phyloP scores from a whole-genome alignment of 352 stramenopile genomes.

The Aphanomyces euteiches region DNA sequence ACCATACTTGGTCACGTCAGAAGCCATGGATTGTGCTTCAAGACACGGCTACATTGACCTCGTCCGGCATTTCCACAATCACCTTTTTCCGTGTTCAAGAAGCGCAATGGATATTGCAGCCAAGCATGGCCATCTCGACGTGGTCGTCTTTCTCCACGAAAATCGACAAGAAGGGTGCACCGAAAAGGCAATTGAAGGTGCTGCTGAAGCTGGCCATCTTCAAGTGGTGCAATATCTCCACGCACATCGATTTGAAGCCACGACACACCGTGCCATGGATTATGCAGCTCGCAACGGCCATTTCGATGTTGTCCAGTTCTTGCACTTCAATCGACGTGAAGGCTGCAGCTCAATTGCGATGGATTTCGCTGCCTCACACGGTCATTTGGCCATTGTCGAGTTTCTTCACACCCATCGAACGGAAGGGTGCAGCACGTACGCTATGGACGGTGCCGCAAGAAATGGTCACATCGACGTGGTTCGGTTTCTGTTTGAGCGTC shows the following conservation, averaged over 20 bases:
- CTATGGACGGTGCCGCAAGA: conserved; percentile 28
- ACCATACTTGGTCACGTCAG: conserved; percentile 26
- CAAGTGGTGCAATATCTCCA: conserved; percentile 24
- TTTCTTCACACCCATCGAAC: conserved; percentile 23
- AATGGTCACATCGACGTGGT: conserved; percentile 28
- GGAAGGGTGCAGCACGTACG: conserved; percentile 32
- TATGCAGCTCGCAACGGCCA: conserved; percentile 36
- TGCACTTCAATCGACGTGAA: conserved; percentile 32
- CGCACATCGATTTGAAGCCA: conserved; percentile 28
- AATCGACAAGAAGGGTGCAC: conserved; percentile 32
- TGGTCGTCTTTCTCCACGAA: conserved; percentile 31
- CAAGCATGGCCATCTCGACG: conserved; percentile 31
- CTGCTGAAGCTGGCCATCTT: conserved; percentile 21
- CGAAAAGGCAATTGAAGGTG: conserved; percentile 31
- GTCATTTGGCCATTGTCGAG: conserved; percentile 29
- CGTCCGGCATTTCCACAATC: conserved; percentile 31
- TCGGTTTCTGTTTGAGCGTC: conserved; percentile 20
- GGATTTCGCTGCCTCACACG: conserved; percentile 33
- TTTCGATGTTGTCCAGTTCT: conserved; percentile 35
- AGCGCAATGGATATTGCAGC: conserved; percentile 30
- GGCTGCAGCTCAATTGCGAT: conserved; percentile 33
- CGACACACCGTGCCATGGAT: conserved; percentile 37
- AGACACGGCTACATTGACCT: conserved; percentile 29
- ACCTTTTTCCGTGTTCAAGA: conserved; percentile 13
- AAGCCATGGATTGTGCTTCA: conserved; percentile 34